Evolutionary conservation across 164 flowering plant species (phyloP).

Genomic region (Warburgia ugandensis): DNA sequence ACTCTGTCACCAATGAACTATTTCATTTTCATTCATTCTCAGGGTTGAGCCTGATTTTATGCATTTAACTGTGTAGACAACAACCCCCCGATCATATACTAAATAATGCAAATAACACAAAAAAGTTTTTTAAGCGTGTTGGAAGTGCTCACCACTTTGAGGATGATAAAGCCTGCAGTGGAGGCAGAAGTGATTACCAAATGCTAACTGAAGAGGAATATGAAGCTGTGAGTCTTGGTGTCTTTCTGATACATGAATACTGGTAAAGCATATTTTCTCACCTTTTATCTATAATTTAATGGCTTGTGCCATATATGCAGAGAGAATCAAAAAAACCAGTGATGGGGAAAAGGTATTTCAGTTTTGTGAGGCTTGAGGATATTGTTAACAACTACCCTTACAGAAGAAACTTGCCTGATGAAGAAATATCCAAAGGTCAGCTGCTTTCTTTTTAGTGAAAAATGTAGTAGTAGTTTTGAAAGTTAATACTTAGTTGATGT

Average conservation of each 20-base stretch:
- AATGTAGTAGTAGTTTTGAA: too few species aligned
- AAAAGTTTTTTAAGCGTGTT: conserved; percentile 77
- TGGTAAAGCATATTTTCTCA: too few species aligned
- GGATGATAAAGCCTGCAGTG: conserved; percentile 29
- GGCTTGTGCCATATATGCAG: too few species aligned
- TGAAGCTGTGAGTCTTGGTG: conserved; percentile 78
- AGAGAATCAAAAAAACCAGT: conserved; percentile 80
- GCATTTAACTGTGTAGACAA: conserved; percentile 36
- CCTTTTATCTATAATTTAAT: too few species aligned
- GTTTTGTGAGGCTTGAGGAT: conserved; percentile 73
- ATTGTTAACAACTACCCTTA: conserved; percentile 80
- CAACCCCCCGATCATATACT: conserved; percentile 96
- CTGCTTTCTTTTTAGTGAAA: background rate
- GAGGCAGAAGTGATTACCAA: conserved; percentile 55
- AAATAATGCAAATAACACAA: conserved; percentile 72
- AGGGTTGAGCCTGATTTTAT: background rate
- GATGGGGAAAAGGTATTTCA: conserved; percentile 86
- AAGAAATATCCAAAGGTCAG: conserved; percentile 77
- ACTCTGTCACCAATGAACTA: too few species aligned
- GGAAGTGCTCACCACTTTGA: conserved; percentile 52
- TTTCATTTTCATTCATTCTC: too few species aligned
- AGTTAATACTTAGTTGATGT: too few species aligned
- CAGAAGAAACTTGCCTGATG: conserved; percentile 51
- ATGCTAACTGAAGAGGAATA: conserved; percentile 71
- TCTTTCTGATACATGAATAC: background rate